Base-by-base conservation (phyloP, 2,329 filamentous ascomycete species). In the Verticillium dahliae region DNA sequence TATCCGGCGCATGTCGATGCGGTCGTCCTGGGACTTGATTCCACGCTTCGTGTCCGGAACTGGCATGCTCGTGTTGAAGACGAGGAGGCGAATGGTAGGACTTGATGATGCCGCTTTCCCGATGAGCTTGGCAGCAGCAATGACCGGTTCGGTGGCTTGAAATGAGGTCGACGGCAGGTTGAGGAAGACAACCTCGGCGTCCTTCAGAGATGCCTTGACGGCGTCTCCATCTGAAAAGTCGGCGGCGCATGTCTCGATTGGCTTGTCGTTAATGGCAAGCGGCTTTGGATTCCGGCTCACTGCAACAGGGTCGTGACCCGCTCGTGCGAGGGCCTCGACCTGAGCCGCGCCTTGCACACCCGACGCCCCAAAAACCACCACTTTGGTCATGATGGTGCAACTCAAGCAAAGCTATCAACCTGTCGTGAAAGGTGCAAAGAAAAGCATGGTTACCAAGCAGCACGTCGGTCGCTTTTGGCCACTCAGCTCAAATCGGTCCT, bases 41-140 rank as follows among this genome's bases (percentile, higher is more conserved):
- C 62, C 63, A 22, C 63, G 62, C 7, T 67, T 62, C 56, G 61
- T 61, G 58, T 68, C 67, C 1, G 70, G 68, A 0, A 70, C 66
- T 1, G 69, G 67, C 63, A 70, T 69, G 65, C 69, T 70, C 5
- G 66, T 68, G 64, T 69, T 69, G 65, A 69, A 69, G 9, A 69
- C 62, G 13, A 66, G 55, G 31, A 69, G 45, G n/a, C 65, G 68
- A 31, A 70, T 63, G 18, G 86, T 85, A 57, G 83, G 80, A 0
- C 79, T 81, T 1, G 82, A 87, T 0, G 81, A 85, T 61, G 77
- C 78, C 0, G 61, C 63, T 15, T 80, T 76, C 31, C 85, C 87
- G 1, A 75, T 88, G 2, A 84, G 80, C 0, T 81, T 86, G 59
- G 85, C 85, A 0, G 81, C 85, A 6, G 81, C 80, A 18, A 73